Base-by-base conservation (phyloP, 2,329 filamentous ascomycete genomes). In the Phialemoniopsis sp. region DNA sequence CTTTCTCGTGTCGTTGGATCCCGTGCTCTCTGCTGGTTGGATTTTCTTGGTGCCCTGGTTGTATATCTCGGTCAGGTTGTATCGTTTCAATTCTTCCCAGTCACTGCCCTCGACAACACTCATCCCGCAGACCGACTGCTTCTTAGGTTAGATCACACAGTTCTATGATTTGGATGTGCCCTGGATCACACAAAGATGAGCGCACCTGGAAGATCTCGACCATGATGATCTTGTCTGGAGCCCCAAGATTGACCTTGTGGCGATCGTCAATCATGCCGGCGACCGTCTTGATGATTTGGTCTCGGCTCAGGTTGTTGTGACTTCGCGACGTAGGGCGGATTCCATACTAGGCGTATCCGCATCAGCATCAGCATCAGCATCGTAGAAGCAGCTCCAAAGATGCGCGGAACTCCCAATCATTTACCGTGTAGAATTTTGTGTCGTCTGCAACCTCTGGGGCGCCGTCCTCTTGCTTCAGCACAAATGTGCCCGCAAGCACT, bases 201-300 rank as follows among this genome's bases (percentile, higher is more conserved):
- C 60, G 47, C 72, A 87, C 87, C 76, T 89, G 81, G 59, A 85
- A 91, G 41, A 93, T 75, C 52, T 93, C 87, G 41, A 93, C 79
- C 45, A 91, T 64, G 49, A 93, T 83, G 26, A 90, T 78, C 55
- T 87, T 79, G 63, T 91, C 86, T 28, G 87, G 86, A n/a, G 72
- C 75, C 35, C 72, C 77, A n/a, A 94, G 73, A 52, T 90, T 80
- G 42, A 93, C 88, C 53, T 82, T 85, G 62, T 93, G 87, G 30
- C 72, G 72, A 9, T 72, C 65, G 36, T 80, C 79, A 44, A 89
- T 76, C 21, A 82, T 64, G 30, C 69, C 66, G 5, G 86, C 87
- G 46, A 91, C 73, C 46, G 75, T 77, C 52, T 83, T 78, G 59
- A 93, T 91, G 36, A 91, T 71, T 14, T 68, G 68, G 46, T 82